Evolutionary conservation across 2,329 filamentous ascomycete species (phyloP).

Genomic region (Claviceps arundinis): DNA sequence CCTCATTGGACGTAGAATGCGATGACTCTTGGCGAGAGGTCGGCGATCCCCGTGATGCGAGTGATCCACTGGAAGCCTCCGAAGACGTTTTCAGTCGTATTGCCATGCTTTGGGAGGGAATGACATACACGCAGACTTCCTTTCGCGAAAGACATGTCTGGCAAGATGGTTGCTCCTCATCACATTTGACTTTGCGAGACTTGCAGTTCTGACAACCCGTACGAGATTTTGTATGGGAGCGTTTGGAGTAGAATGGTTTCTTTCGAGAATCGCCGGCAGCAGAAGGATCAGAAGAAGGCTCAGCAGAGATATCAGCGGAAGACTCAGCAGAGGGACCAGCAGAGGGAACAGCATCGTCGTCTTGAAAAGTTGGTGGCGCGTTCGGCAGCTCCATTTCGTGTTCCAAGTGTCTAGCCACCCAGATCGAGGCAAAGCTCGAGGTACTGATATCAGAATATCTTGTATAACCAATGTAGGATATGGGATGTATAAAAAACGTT

Average conservation of each 20-base stretch:
- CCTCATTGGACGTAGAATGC: not conserved
- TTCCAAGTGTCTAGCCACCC: not conserved
- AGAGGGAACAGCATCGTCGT: not conserved
- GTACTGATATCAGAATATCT: no score
- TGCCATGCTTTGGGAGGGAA: slow-evolving; percentile 9
- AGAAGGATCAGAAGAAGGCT: not conserved
- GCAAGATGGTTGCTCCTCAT: slow-evolving; percentile 36
- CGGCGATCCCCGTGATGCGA: not conserved
- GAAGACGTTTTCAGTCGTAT: slow-evolving; percentile 2
- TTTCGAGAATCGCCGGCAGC: not conserved
- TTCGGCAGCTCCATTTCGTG: not conserved
- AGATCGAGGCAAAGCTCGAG: no score
- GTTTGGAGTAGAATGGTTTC: slow-evolving; percentile 27
- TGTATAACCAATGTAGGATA: no score
- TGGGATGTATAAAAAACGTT: no score
- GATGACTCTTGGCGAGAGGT: not conserved
- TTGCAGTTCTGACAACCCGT: slow-evolving; percentile 42
- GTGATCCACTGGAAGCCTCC: not conserved
- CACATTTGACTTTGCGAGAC: slow-evolving; percentile 40
- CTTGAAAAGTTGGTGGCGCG: not conserved
- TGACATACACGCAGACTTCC: slow-evolving; percentile 33
- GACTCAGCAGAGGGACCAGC: not conserved
- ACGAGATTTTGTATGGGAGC: slow-evolving; percentile 42
- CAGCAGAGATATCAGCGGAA: not conserved
- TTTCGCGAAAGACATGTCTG: slow-evolving; percentile 34